Evolutionary conservation across 768 basidiomycete species (phyloP), one percentile per base, ranked within the genome.

Genomic region (Kwoniella heveanensis): DNA sequence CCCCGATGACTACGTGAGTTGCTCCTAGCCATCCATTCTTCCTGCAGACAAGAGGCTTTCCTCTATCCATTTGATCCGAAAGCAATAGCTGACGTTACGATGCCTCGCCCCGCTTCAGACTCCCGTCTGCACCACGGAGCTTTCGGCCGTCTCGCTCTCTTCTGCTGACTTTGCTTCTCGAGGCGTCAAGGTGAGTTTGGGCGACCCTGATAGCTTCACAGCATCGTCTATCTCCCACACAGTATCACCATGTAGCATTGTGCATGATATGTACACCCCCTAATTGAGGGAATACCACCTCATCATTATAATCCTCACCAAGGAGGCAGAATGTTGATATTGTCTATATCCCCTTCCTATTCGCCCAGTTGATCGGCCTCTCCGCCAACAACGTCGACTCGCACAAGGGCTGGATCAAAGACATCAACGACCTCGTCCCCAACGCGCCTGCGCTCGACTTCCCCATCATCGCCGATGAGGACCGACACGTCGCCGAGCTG

Each of bases 401-500:
- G 44, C 96, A 99, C 83, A 80, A 88, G 68, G 84, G 84, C 62
- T 99, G 95, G 95, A 87, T 95, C 60, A 73, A 88, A 76, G 95
- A 82, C 74, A 82, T 83, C 83, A 74, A 88, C 86, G 79, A 82
- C 79, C 69, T 82, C 60, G 68, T 88, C 80, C 66, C 69, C 48
- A 32, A 65, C 2, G 88, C 88, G 19, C 91, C 90, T 37, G 81
- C 88, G 58, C 87, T 97, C 64, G 81, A 88, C 69, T 98, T 92
- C 85, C 96, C 96, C 60, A 98, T 99, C 81, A 98, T 99, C 71
- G 96, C 92, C 53, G 96, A 99, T 79, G 84, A 85, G 24, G 89
- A 93, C 77, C 85, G 95, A 80, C 88, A 85, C 76, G 85, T 97
- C 51, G 89, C 92, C 10, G 73, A 73, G 13, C 82, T 91, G 60